Evolutionary conservation across 2,329 filamentous ascomycete species (phyloP).

Genomic region (Stagonosporopsis chrysanthemi): DNA sequence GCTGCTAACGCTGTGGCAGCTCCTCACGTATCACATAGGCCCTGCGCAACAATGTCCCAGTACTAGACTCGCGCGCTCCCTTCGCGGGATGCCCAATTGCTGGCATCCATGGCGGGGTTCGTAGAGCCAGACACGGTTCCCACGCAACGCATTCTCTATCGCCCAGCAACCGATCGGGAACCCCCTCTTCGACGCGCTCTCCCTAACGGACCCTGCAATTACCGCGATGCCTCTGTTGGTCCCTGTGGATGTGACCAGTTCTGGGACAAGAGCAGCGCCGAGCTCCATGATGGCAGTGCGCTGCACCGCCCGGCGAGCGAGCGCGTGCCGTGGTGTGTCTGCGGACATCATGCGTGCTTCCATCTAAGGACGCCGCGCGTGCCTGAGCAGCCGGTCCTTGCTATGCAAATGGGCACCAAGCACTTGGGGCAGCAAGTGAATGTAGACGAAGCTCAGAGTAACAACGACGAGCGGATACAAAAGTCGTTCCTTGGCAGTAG

Average conservation of each 20-base stretch:
- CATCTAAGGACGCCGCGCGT: slow-evolving; percentile 50
- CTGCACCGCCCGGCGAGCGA: slow-evolving; percentile 36
- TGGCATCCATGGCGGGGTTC: slow-evolving; percentile 48
- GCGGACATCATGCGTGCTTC: slow-evolving; percentile 65
- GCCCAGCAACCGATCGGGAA: slow-evolving; percentile 24
- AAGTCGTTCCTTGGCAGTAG: slow-evolving; percentile 20
- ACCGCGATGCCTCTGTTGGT: slow-evolving; percentile 56
- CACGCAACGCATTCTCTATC: slow-evolving; percentile 25
- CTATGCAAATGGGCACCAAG: slow-evolving; percentile 19
- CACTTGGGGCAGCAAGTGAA: slow-evolving; percentile 19
- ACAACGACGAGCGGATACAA: slow-evolving; percentile 19
- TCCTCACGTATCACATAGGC: slow-evolving; percentile 18
- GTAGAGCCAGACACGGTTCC: slow-evolving; percentile 34
- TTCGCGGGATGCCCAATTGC: slow-evolving; percentile 42
- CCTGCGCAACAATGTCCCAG: slow-evolving; percentile 36
- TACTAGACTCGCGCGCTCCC: slow-evolving; percentile 37
- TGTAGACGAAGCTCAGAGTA: slow-evolving; percentile 19
- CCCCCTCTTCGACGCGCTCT: slow-evolving; percentile 45
- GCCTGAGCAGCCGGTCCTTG: slow-evolving; percentile 22
- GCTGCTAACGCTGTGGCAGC: slow-evolving; percentile 39
- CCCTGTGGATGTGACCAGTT: slow-evolving; percentile 64
- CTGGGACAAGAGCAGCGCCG: slow-evolving; percentile 52
- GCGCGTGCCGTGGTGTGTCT: slow-evolving; percentile 58
- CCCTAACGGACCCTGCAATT: slow-evolving; percentile 62
- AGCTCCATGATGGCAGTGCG: slow-evolving; percentile 40